Conservation (phyloP, 164 flowering plant genomes). For the Stephania japonica region DNA sequence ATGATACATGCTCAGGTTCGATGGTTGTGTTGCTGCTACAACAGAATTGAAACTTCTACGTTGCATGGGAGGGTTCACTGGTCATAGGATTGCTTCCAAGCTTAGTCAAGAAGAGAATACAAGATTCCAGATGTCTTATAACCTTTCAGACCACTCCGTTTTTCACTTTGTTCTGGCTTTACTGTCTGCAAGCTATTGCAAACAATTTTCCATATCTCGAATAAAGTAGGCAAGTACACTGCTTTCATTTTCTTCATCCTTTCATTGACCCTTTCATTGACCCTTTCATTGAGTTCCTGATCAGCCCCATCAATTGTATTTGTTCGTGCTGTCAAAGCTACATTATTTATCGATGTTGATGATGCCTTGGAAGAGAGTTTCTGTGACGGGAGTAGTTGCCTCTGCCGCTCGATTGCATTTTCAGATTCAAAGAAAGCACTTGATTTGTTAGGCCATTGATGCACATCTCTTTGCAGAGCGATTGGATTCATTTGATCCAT, state of each 20-base stretch:
- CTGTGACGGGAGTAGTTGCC: slow-evolving; percentile 16
- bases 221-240: slow-evolving; percentile 45
- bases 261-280: slow-evolving; percentile 66
- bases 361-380: slow-evolving; percentile 13
- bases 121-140: slow-evolving; percentile 52
- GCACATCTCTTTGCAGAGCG: slow-evolving; percentile 10
- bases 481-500: slow-evolving; percentile 7
- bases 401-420: slow-evolving; percentile 17
- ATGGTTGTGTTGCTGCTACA: slow-evolving; percentile 40
- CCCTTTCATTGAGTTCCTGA: no score
- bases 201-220: slow-evolving; percentile 53
- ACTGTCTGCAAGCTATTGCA: slow-evolving; percentile 49
- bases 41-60: slow-evolving; percentile 43
- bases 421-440: slow-evolving; percentile 15
- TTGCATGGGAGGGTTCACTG: slow-evolving; percentile 59
- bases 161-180: slow-evolving; percentile 49
- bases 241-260: slow-evolving; percentile 70
- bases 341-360: slow-evolving; percentile 51
- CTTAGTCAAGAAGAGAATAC: no score
- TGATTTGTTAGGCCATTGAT: slow-evolving; percentile 15
- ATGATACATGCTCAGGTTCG: slow-evolving; percentile 39
- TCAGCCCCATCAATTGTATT: slow-evolving; percentile 72
- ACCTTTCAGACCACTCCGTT: slow-evolving; percentile 29
- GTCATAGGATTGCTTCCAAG: no score
- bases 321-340: slow-evolving; percentile 50